These are phyloP conservation scores for Pulveroboletus sp. DNA, from an alignment of 768 basidiomycete genomes.

Conservation along the genomic window DNA sequence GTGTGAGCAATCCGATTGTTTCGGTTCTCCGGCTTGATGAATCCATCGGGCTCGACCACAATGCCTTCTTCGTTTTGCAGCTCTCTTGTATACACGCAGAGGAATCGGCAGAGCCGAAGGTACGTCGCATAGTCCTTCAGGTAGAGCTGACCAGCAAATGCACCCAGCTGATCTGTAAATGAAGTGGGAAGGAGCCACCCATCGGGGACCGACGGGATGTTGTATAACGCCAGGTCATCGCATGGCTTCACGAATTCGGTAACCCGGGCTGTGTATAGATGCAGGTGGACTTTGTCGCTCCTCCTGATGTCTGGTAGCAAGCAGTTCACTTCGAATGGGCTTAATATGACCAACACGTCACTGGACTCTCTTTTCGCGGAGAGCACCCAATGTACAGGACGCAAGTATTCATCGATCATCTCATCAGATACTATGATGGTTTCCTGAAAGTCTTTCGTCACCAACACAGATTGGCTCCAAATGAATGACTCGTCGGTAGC, in stretches of 20 bases:
- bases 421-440: not conserved
- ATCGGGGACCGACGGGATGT: constrained; percentile 17
- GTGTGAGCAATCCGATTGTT: too few relatives aligned
- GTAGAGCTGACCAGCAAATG: too few relatives aligned
- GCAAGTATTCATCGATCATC: not conserved
- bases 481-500: not conserved
- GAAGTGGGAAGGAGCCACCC: constrained; percentile 12
- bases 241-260: not conserved
- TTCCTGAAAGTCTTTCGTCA: not conserved
- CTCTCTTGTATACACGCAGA: constrained; percentile 39
- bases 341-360: constrained; percentile 33
- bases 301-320: constrained; percentile 36
- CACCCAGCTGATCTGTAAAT: too few relatives aligned
- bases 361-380: not conserved
- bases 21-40: constrained; percentile 14
- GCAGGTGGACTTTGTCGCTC: constrained; percentile 34
- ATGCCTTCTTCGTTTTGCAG: constrained; percentile 48
- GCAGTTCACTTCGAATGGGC: constrained; percentile 38
- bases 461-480: not conserved
- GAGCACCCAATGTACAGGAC: not conserved
- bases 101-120: constrained; percentile 30
- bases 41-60: constrained; percentile 13
- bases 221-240: constrained; percentile 30
- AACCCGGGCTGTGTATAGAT: constrained; percentile 42
- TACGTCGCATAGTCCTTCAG: constrained; percentile 32